Evolutionary conservation across 1,284 basidiomycete species (phyloP).

Genomic region (Anthracocystis walkeri): DNA sequence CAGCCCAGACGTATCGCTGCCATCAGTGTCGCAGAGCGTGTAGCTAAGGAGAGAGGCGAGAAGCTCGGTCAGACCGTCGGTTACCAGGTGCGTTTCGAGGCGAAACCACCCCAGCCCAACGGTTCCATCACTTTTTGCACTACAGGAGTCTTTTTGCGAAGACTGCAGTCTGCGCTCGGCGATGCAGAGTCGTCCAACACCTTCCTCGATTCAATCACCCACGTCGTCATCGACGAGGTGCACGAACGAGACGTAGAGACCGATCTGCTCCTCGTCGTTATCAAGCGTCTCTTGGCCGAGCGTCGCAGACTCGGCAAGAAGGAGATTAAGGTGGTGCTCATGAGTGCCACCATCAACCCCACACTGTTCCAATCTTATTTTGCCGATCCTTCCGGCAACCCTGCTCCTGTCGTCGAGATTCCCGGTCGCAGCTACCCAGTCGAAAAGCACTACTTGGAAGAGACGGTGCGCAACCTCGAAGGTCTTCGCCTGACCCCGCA

Average conservation of each 20-base stretch:
- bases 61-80: slow-evolving; percentile 80
- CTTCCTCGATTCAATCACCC: slow-evolving; percentile 84
- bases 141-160: slow-evolving; percentile 88
- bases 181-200: slow-evolving; percentile 51
- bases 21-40: slow-evolving; percentile 90
- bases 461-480: slow-evolving; percentile 73
- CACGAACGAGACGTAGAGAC: slow-evolving; percentile 97
- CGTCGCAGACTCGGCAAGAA: slow-evolving; percentile 77
- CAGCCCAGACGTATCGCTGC: slow-evolving; percentile 93
- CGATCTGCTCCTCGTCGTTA: slow-evolving; percentile 88
- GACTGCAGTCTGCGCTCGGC: slow-evolving; percentile 82
- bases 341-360: slow-evolving; percentile 96
- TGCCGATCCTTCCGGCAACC: slow-evolving; percentile 72
- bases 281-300: slow-evolving; percentile 85
- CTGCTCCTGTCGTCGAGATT: slow-evolving; percentile 82
- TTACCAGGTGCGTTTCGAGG: slow-evolving; percentile 93
- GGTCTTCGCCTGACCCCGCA: slow-evolving; percentile 57
- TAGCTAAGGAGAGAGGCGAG: slow-evolving; percentile 89
- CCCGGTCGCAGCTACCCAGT: slow-evolving; percentile 95
- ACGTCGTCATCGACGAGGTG: slow-evolving; percentile 94
- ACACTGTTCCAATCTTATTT: slow-evolving; percentile 90
- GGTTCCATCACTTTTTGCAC: slow-evolving; percentile 93
- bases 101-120: slow-evolving; percentile 81
- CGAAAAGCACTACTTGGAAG: slow-evolving; percentile 82
- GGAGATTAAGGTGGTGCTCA: slow-evolving; percentile 88